Conservation (phyloP, 73 alveolate species). For the Symbiodinium pilosum region DNA sequence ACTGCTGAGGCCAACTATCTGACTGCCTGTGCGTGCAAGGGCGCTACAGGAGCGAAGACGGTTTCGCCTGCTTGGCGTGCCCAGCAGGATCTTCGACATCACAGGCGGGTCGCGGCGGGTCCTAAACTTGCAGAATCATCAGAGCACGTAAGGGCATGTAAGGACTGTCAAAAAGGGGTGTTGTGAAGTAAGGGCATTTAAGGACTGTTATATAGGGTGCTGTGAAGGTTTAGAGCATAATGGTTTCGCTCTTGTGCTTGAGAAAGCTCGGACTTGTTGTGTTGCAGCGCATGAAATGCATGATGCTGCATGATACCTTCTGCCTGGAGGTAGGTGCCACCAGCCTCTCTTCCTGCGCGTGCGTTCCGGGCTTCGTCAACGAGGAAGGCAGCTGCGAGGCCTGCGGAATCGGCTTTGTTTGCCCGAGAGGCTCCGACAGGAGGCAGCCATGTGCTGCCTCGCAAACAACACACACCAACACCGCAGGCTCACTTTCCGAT, state of each 20-base stretch:
- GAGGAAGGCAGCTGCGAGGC: slow-evolving; percentile 5
- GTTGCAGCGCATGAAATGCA: no score
- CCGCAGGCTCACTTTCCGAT: background rate
- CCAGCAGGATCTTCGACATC: background rate
- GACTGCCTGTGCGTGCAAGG: background rate
- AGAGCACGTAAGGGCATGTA: no score
- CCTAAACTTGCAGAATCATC: no score
- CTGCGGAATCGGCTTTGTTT: slow-evolving; percentile 18
- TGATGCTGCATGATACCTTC: no score
- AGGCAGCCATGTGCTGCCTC: background rate
- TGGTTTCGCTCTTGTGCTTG: no score
- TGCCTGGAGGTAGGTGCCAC: background rate
- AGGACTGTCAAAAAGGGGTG: no score
- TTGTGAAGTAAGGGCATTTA: no score
- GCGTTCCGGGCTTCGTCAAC: slow-evolving; percentile 29
- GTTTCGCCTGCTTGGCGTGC: background rate
- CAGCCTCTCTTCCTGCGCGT: background rate
- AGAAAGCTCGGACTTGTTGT: no score
- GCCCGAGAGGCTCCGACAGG: background rate
- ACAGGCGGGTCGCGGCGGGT: background rate
- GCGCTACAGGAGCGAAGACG: background rate
- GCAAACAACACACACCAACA: background rate
- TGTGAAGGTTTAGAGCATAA: no score
- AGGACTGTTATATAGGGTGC: no score
- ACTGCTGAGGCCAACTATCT: background rate